Conservation (phyloP, 768 basidiomycete genomes). For the Lentinula detonsa region DNA sequence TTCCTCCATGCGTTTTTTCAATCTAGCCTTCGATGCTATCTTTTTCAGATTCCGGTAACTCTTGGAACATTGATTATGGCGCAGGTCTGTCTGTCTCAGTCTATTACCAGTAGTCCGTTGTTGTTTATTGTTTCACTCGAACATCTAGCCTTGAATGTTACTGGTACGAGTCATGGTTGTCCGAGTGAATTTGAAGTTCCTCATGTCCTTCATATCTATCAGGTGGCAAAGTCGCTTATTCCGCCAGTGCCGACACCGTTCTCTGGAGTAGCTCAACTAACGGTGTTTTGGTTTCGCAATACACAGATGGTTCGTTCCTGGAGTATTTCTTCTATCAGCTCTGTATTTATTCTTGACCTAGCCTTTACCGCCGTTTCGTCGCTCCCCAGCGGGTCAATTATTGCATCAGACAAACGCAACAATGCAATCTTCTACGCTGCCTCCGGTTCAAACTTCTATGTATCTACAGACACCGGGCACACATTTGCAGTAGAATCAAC, state of each 20-base stretch:
- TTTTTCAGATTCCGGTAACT: slow-evolving; percentile 1
- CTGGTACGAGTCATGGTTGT: slow-evolving; percentile 3
- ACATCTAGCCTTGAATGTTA: slow-evolving; percentile 30
- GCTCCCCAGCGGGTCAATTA: slow-evolving; percentile 46
- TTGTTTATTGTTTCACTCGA: neutral
- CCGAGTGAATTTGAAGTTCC: neutral
- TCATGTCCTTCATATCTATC: neutral
- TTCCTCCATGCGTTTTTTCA: neutral
- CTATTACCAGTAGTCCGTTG: neutral
- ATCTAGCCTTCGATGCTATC: neutral
- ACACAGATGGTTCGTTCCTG: slow-evolving; percentile 20
- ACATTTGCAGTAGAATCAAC: slow-evolving; percentile 39
- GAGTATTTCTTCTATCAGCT: neutral
- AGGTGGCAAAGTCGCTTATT: slow-evolving; percentile 29
- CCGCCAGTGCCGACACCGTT: slow-evolving; percentile 50
- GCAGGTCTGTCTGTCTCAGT: slow-evolving; percentile 39
- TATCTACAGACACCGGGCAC: slow-evolving; percentile 52
- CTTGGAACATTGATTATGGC: slow-evolving; percentile 46
- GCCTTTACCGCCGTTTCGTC: slow-evolving; percentile 43
- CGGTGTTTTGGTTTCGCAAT: slow-evolving; percentile 49
- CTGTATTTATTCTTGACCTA: neutral
- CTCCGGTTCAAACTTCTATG: slow-evolving; percentile 47
- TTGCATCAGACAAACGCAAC: slow-evolving; percentile 59
- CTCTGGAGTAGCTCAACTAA: slow-evolving; percentile 48
- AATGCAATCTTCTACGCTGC: slow-evolving; percentile 57